Evolutionary conservation across 1,139 yeast genomes (phyloP).

Genomic region (Blastobotrys raffinosifermentans): DNA sequence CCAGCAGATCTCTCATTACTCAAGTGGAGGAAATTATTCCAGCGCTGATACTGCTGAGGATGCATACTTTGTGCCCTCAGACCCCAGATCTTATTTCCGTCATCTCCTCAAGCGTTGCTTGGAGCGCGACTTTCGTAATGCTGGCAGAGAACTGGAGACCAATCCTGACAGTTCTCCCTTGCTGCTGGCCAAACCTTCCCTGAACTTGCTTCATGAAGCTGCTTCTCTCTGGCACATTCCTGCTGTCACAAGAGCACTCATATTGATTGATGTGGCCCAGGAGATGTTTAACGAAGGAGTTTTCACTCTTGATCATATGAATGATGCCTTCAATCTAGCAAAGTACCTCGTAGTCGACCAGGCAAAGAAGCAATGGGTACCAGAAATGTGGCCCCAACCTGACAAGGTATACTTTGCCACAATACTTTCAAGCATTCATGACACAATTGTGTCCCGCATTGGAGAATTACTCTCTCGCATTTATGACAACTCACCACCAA

Average conservation of each 20-base stretch:
- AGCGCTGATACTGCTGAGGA: constrained; percentile 7
- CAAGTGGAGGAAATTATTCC: constrained; percentile 4
- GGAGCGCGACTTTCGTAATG: constrained; percentile 30
- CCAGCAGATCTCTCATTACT: constrained; percentile 28
- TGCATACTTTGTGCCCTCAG: constrained; percentile 27
- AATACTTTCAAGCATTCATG: constrained; percentile 45
- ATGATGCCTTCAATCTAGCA: constrained; percentile 39
- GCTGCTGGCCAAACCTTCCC: constrained; percentile 36
- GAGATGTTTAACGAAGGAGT: constrained; percentile 52
- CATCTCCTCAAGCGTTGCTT: constrained; percentile 29
- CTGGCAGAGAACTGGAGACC: constrained; percentile 22
- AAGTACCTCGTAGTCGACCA: constrained; percentile 36
- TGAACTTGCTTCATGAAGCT: constrained; percentile 41
- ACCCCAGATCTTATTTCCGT: constrained; percentile 38
- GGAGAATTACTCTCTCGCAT: constrained; percentile 43
- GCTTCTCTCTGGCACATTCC: constrained; percentile 60
- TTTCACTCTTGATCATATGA: constrained; percentile 57
- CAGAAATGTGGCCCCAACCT: constrained; percentile 43
- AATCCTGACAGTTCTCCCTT: constrained; percentile 31
- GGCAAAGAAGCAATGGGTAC: constrained; percentile 33
- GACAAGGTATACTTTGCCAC: constrained; percentile 51
- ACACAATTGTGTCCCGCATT: constrained; percentile 44
- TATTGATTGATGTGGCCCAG: constrained; percentile 43
- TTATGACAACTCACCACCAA: constrained; percentile 51
- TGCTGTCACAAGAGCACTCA: constrained; percentile 45